These are phyloP conservation scores for Phytophthora melonis DNA, from an alignment of 352 stramenopile genomes.

Conservation along the genomic window DNA sequence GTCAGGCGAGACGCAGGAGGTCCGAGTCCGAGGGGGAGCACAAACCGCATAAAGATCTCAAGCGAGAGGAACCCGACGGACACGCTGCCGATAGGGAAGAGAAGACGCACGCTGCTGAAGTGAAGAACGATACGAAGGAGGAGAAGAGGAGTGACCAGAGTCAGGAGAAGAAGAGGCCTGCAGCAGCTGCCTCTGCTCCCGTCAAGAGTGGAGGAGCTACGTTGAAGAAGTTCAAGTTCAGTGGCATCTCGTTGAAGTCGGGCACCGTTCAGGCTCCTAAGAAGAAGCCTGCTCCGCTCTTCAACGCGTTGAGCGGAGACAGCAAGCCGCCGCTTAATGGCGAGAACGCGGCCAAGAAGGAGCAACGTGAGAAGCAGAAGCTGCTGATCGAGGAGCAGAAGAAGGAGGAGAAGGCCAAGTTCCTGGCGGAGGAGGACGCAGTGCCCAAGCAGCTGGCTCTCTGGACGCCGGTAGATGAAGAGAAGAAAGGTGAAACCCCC, in stretches of 20 bases:
- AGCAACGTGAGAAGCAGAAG: slow-evolving; percentile 58
- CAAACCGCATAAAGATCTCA: slow-evolving; percentile 4
- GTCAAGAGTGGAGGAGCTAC: slow-evolving; percentile 23
- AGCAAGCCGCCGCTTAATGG: slow-evolving; percentile 25
- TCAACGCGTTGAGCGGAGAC: slow-evolving; percentile 31
- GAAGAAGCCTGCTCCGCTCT: slow-evolving; percentile 30
- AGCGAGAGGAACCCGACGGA: not conserved
- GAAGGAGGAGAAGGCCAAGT: slow-evolving; percentile 65
- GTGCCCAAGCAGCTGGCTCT: slow-evolving; percentile 71
- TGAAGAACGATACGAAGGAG: slow-evolving; percentile 6
- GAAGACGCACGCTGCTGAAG: not conserved
- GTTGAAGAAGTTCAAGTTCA: slow-evolving; percentile 75
- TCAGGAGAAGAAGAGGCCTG: slow-evolving; percentile 18
- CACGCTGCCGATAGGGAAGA: too few relatives aligned
- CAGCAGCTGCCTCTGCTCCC: slow-evolving; percentile 4
- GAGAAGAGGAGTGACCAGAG: not conserved
- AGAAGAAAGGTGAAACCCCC: slow-evolving; percentile 53
- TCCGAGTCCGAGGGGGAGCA: slow-evolving; percentile 38
- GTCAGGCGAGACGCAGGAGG: slow-evolving; percentile 25
- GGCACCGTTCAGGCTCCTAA: slow-evolving; percentile 8
- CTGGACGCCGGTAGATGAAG: slow-evolving; percentile 72
- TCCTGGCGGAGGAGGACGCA: slow-evolving; percentile 75
- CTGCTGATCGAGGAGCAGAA: slow-evolving; percentile 73
- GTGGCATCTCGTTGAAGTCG: slow-evolving; percentile 71
- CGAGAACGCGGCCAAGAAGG: slow-evolving; percentile 44